A percentile compares a stretch with the other conserved stretches of the same genome.
Conservation (phyloP, 441 rosid genomes). For the Populus hybrid region DNA sequence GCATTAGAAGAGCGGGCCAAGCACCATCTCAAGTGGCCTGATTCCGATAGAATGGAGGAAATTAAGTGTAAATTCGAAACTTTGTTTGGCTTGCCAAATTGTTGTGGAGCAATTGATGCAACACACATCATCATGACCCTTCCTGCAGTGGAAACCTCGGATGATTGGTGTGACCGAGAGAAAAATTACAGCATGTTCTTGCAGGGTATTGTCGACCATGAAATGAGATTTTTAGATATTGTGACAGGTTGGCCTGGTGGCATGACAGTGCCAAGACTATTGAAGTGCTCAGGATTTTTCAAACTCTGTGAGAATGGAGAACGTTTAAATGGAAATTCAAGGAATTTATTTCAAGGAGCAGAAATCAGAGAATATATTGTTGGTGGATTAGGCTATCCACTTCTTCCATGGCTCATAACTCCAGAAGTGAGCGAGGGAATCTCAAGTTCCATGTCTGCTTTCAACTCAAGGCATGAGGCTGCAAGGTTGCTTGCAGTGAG, state of each 20-base stretch:
- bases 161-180: constrained; percentile 52
- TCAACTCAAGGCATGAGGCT: constrained; percentile 42
- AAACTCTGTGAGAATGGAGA: constrained; percentile 48
- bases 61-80: constrained; percentile 57
- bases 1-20: constrained; percentile 63
- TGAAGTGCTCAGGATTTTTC: constrained; percentile 45
- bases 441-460: constrained; percentile 34
- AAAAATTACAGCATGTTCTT: constrained; percentile 66
- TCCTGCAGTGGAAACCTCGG: constrained; percentile 48
- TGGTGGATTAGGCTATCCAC: constrained; percentile 58
- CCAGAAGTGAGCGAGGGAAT: constrained; percentile 51
- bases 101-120: constrained; percentile 60
- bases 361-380: constrained; percentile 59
- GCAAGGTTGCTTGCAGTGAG: constrained; percentile 46
- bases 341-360: constrained; percentile 38
- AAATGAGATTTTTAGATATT: constrained; percentile 62
- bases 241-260: constrained; percentile 78
- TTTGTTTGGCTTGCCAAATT: constrained; percentile 58
- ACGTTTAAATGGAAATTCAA: constrained; percentile 43
- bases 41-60: constrained; percentile 33
- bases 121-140: constrained; percentile 57
- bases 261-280: constrained; percentile 42
- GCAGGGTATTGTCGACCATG: constrained; percentile 61
- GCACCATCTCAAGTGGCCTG: constrained; percentile 61
- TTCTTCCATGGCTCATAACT: constrained; percentile 54